phyloP scores from a whole-genome alignment of 805 yeast species.

The Pichia cabralensis region DNA sequence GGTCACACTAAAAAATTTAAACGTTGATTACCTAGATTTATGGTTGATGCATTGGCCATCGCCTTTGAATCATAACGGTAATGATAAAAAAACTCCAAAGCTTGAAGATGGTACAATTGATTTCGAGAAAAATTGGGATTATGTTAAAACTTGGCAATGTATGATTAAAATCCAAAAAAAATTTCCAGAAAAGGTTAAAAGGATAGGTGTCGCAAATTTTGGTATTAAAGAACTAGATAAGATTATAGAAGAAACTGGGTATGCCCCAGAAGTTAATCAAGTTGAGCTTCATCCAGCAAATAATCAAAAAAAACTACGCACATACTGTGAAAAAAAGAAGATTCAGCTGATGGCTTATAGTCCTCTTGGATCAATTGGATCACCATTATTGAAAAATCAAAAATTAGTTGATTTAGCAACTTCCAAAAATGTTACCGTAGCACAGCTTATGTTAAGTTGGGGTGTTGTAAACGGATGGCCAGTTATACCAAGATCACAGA shows the following conservation, averaged over 20 bases:
- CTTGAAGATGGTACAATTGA: slow-evolving; percentile 36
- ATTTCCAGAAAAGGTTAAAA: slow-evolving; percentile 34
- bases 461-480: slow-evolving; percentile 24
- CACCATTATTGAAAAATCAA: slow-evolving; percentile 28
- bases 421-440: slow-evolving; percentile 38
- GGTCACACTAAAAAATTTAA: slow-evolving; percentile 31
- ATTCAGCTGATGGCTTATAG: slow-evolving; percentile 50
- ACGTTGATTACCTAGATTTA: slow-evolving; percentile 41
- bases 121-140: slow-evolving; percentile 34
- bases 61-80: slow-evolving; percentile 25
- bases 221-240: slow-evolving; percentile 37
- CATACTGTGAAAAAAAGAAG: slow-evolving; percentile 32
- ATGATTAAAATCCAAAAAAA: slow-evolving; percentile 59
- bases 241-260: slow-evolving; percentile 33
- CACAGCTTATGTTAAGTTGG: slow-evolving; percentile 41
- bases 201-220: slow-evolving; percentile 56
- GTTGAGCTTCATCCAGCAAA: slow-evolving; percentile 40
- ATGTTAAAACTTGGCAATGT: slow-evolving; percentile 53
- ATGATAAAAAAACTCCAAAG: slow-evolving; percentile 41
- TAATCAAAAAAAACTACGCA: slow-evolving; percentile 32
- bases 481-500: slow-evolving; percentile 13
- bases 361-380: slow-evolving; percentile 41
- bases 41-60: slow-evolving; percentile 44
- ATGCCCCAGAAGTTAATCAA: slow-evolving; percentile 38
- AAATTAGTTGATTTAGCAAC: slow-evolving; percentile 33